Percentiles rank a stretch among this genome's conserved stretches.
These are phyloP conservation scores for Actinomucor elegans DNA, from an alignment of 371 early-diverging fungal genomes.

Conservation along the genomic window DNA sequence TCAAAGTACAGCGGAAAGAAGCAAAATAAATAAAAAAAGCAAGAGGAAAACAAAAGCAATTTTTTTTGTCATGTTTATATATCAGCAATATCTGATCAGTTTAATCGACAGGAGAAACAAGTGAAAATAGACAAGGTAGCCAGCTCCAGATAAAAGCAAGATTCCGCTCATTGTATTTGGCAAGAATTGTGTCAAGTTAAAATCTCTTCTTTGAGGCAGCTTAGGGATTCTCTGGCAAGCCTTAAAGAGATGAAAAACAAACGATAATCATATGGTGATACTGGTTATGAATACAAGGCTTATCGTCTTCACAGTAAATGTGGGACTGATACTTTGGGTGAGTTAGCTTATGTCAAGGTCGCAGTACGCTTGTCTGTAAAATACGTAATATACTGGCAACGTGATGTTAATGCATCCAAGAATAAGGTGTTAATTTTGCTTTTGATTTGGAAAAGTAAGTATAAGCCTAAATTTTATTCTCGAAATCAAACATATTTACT, in stretches of 20 bases:
- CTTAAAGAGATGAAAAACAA: neutral
- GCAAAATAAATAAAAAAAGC: neutral
- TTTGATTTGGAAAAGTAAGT: neutral
- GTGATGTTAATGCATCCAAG: conserved; percentile 3
- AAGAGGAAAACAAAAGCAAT: neutral
- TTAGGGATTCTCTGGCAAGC: neutral
- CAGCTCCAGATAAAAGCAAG: neutral
- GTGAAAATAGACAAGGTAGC: neutral
- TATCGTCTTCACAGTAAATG: neutral
- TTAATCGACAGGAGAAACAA: too few species aligned
- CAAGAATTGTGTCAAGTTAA: neutral
- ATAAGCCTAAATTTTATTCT: too few species aligned
- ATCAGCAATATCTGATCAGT: too few species aligned
- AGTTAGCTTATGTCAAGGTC: neutral
- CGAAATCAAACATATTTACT: too few species aligned
- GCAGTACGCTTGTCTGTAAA: neutral
- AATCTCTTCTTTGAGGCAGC: neutral
- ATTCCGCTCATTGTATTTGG: conserved; percentile 1
- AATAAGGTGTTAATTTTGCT: neutral
- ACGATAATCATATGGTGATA: neutral
- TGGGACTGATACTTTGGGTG: too few species aligned
- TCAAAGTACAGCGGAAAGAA: neutral
- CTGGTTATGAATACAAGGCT: neutral
- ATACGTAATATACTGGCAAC: conserved; percentile 1
- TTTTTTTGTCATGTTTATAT: too few species aligned